Evolutionary conservation across 2,329 filamentous ascomycete genomes (phyloP), one percentile per base, ranked within the genome.

Genomic region (Aspergillus hortae): DNA sequence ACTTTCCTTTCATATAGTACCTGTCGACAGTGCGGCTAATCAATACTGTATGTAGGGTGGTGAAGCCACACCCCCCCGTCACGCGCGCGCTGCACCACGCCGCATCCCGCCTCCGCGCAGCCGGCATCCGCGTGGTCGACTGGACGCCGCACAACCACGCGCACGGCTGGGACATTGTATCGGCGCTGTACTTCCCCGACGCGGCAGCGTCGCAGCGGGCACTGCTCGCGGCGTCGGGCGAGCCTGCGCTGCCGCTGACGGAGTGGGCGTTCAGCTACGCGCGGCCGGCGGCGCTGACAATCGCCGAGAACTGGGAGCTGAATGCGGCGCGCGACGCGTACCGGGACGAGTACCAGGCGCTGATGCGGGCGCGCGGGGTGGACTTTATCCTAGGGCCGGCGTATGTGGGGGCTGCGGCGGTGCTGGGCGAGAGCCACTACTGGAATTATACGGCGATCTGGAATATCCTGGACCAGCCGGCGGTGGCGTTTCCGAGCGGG

Each of bases 51-150:
- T 6, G 9, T 17, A 70, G 66, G 9, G 75, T 84, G 46, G 85
- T 87, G 4, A 75, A 69, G 5, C 86, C 87, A 0, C 87, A 88
- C 47, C 85, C 87, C 2, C 86, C 86, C 0, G 77, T 89, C 3
- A 69, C 75, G 0, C 76, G 84, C 48, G 66, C 27, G 44, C 59
- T 57, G 11, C 46, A 54, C 32, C 46, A 56, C 41, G 61, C 61
- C 25, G 62, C 63, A 53, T 44, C 61, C 38, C 63, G 63, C 56
- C 44, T 61, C 1, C 54, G 76, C n/a, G 74, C 72, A 48, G 70
- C 79, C 1, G 77, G 77, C 1, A 67, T 80, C 51, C 70, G 62
- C n/a, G 63, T 69, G n/a, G 55, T 70, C 6, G 63, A 70, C 48
- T 70, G 67, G 67, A 60, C 69, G n/a, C 66, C 67, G 3, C 68